Evolutionary conservation across 257 asterid species (phyloP), one percentile per base, ranked within the genome.

Genomic region (Jacaranda mimosifolia): DNA sequence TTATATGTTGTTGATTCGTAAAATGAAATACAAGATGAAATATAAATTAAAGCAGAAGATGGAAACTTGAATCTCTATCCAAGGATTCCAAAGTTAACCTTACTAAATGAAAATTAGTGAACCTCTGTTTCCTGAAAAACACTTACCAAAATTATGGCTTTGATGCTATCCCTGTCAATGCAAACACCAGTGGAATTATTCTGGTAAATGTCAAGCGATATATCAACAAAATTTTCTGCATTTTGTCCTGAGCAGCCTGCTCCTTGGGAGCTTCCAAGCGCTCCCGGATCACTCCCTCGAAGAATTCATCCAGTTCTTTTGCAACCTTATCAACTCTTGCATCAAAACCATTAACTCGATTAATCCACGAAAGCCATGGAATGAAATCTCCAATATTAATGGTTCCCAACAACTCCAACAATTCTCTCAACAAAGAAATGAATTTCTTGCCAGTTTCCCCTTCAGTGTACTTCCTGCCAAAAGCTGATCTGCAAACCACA

Each of bases 301-400:
- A n/a, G 21, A 79, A 81, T 3, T 45, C 76, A 70, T 86, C 90
- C 0, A 81, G 6, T 10, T 63, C 65, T 49, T 62, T 79, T 0
- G 64, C 63, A 1, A 79, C 79, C 62, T 11, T 79, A 7, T 86
- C 78, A 0, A 77, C 81, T 19, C 71, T 79, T 1, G 59, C 40
- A 66, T 86, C 82, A 4, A 86, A 79, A 42, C 90, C 88, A 17
- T 81, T 86, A 6, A 84, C 72, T 1, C 62, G 58, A 48, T 77
- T 79, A 49, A 86, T 26, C 88, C 90, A 86, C 14, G 63, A 63
- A 14, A 86, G 79, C 43, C 81, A 40, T 1, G 85, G 85, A 46
- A 69, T 7, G 0, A 63, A 76, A 4, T 73, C 69, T 14, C 86
- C 79, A 5, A 82, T 19, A 43, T 64, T 53, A 17, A 81, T 60